Conservation (phyloP, 1,284 basidiomycete species). For the Sporisorium exsertum region DNA sequence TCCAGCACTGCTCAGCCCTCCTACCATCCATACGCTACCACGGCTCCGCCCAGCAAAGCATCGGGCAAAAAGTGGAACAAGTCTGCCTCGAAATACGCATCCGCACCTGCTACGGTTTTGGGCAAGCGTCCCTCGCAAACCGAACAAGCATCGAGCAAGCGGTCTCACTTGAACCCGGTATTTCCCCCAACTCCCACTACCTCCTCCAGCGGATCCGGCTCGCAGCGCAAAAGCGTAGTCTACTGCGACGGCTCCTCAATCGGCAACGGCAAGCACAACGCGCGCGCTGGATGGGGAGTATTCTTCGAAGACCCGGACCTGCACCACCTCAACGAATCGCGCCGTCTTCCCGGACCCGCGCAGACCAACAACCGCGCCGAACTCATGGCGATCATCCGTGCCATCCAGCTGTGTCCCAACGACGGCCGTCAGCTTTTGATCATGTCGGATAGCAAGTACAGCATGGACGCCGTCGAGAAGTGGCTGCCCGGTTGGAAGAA, state of each 20-base stretch:
- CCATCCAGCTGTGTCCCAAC: constrained; percentile 76
- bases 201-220: not conserved
- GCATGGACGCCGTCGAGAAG: constrained; percentile 74
- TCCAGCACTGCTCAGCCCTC: not conserved
- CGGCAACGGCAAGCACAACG: constrained; percentile 75
- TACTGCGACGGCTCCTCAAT: constrained; percentile 85
- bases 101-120: not conserved
- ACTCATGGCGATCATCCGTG: constrained; percentile 81
- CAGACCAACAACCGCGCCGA: constrained; percentile 92
- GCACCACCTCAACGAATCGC: constrained; percentile 76
- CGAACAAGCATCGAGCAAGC: not conserved
- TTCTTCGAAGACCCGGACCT: constrained; percentile 50
- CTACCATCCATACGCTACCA: constrained; percentile 6
- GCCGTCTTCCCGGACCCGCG: constrained; percentile 78
- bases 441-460: constrained; percentile 81
- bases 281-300: constrained; percentile 64
- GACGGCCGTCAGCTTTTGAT: constrained; percentile 74
- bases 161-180: not conserved
- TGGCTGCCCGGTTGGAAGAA: constrained; percentile 78
- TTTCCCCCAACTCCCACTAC: not conserved
- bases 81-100: not conserved
- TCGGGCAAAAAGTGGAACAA: not conserved
- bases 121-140: not conserved
- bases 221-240: constrained; percentile 70
- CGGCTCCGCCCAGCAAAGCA: not conserved